phyloP scores from a whole-genome alignment of 1,284 basidiomycete genomes.

The Tilletia caries region DNA sequence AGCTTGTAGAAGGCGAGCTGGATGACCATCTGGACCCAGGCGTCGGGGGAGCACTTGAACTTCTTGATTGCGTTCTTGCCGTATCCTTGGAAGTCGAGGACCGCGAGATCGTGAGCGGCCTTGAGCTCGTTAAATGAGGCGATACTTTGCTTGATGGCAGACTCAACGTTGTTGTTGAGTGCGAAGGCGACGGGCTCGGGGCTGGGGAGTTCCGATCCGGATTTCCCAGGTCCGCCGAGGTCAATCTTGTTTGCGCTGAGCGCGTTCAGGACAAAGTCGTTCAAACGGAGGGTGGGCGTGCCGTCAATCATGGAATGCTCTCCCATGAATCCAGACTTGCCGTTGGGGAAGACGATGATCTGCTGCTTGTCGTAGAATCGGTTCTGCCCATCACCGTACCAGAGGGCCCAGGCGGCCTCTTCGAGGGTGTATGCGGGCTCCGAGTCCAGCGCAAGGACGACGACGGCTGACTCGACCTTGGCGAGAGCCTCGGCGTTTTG shows the following conservation, averaged over 20 bases:
- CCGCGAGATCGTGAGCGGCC: constrained; percentile 74
- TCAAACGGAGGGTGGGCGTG: constrained; percentile 88
- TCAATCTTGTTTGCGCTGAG: constrained; percentile 76
- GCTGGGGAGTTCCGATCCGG: constrained; percentile 59
- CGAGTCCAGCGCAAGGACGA: constrained; percentile 83
- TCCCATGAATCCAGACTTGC: constrained; percentile 89
- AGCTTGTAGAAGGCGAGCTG: constrained; percentile 89
- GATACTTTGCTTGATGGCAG: constrained; percentile 63
- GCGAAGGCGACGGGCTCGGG: constrained; percentile 72
- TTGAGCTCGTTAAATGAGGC: constrained; percentile 74
- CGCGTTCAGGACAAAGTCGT: constrained; percentile 84
- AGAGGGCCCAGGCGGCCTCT: constrained; percentile 63
- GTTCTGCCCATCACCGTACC: constrained; percentile 89
- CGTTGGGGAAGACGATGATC: constrained; percentile 67
- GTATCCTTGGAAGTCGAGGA: constrained; percentile 82
- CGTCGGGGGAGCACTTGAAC: constrained; percentile 84
- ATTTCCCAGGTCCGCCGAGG: constrained; percentile 55
- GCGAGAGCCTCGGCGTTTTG: constrained; percentile 68
- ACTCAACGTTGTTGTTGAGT: constrained; percentile 61
- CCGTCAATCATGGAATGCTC: constrained; percentile 96
- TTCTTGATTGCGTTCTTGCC: constrained; percentile 86
- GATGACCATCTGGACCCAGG: constrained; percentile 90
- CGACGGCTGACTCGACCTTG: constrained; percentile 83
- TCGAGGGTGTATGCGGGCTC: constrained; percentile 63
- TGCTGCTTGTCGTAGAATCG: constrained; percentile 98